Conservation (phyloP, 2,329 filamentous ascomycete genomes). For the Elsinoe fawcettii region DNA sequence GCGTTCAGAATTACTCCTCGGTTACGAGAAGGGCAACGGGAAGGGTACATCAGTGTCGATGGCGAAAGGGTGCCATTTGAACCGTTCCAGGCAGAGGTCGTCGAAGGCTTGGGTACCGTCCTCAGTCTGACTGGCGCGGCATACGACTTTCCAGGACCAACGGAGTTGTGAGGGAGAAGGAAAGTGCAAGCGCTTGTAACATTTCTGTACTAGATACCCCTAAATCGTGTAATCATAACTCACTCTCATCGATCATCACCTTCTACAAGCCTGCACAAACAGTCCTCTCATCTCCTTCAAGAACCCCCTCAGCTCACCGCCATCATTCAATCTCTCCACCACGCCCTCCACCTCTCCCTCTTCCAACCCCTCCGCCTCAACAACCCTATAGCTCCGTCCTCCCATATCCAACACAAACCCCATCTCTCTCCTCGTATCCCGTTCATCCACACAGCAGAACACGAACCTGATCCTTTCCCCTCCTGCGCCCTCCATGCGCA, state of each 20-base stretch:
- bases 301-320: slow-evolving; percentile 60
- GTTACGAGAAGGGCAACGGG: slow-evolving; percentile 42
- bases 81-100: slow-evolving; percentile 85
- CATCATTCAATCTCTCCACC: slow-evolving; percentile 73
- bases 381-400: slow-evolving; percentile 75
- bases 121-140: slow-evolving; percentile 63
- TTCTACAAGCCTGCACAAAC: slow-evolving; percentile 53
- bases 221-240: slow-evolving; percentile 9
- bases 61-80: slow-evolving; percentile 82
- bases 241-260: slow-evolving; percentile 21
- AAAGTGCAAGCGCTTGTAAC: not conserved
- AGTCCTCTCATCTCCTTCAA: slow-evolving; percentile 76
- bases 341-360: slow-evolving; percentile 68
- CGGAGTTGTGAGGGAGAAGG: not conserved
- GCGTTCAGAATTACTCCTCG: slow-evolving; percentile 75
- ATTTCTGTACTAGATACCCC: slow-evolving; percentile 2
- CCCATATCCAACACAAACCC: slow-evolving; percentile 88
- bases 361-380: slow-evolving; percentile 72
- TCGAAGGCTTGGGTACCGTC: slow-evolving; percentile 74
- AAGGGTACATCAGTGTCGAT: slow-evolving; percentile 89
- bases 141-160: slow-evolving; percentile 53
- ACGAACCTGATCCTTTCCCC: slow-evolving; percentile 76
- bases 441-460: slow-evolving; percentile 78
- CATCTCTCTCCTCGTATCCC: slow-evolving; percentile 79
- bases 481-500: slow-evolving; percentile 75